phyloP scores from a whole-genome alignment of 192 early-diverging fungal species.

The Spizellomyces sp. region DNA sequence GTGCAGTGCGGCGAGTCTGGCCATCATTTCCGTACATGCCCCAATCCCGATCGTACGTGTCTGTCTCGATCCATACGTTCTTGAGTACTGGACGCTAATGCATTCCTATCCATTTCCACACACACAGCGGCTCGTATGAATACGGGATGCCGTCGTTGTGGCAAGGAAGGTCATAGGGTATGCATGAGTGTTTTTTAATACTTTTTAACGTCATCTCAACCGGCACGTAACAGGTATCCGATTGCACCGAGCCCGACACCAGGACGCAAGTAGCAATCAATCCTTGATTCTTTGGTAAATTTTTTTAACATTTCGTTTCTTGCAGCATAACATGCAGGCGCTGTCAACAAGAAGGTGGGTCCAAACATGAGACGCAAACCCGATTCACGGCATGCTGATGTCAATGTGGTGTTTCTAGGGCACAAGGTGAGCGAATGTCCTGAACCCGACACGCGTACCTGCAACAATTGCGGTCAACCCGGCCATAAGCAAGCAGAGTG shows the following conservation, averaged over 20 bases:
- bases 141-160: slow-evolving; percentile 1
- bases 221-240: neutral
- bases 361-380: neutral
- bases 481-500: slow-evolving; percentile 3
- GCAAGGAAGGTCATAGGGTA: neutral
- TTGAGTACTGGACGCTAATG: no score
- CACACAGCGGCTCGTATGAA: no score
- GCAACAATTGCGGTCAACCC: neutral
- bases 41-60: neutral
- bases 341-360: neutral
- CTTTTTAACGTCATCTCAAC: no score
- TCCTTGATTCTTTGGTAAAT: no score
- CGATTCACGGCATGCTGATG: neutral
- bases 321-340: neutral
- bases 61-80: neutral
- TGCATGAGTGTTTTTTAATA: no score
- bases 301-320: no score
- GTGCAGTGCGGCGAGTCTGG: slow-evolving; percentile 1
- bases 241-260: neutral
- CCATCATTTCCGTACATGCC: neutral
- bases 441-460: neutral
- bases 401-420: neutral
- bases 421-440: slow-evolving; percentile 3
- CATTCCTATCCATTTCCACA: no score
- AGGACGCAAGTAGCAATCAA: no score